phyloP scores from a whole-genome alignment of 192 early-diverging fungal species.

The Coemansia sp. region DNA sequence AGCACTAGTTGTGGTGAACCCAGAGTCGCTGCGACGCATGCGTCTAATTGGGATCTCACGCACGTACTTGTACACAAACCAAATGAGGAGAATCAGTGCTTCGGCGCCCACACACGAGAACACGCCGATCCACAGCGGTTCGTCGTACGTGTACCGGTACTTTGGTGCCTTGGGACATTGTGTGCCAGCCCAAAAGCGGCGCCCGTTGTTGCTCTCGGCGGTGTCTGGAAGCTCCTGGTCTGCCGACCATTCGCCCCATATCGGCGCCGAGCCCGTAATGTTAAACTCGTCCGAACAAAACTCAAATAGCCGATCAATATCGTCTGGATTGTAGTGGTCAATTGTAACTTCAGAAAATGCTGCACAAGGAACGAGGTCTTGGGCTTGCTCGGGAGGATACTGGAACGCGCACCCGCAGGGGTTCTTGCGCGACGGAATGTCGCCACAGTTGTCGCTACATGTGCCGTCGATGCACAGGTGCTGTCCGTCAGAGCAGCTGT shows the following conservation, averaged over 20 bases:
- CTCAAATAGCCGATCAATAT: constrained; percentile 20
- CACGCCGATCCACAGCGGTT: constrained; percentile 49
- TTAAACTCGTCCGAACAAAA: constrained; percentile 41
- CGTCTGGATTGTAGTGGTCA: constrained; percentile 33
- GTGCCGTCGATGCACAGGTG: constrained; percentile 55
- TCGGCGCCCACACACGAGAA: constrained; percentile 40
- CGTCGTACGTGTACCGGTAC: constrained; percentile 37
- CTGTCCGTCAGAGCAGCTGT: constrained; percentile 46
- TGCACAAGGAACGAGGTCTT: constrained; percentile 36
- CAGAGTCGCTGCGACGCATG: constrained; percentile 23
- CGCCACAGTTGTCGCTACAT: constrained; percentile 45
- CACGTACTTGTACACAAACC: constrained; percentile 49
- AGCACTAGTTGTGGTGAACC: constrained; percentile 21
- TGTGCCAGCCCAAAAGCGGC: constrained; percentile 48
- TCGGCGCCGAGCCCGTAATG: constrained; percentile 14
- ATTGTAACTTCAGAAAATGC: constrained; percentile 48
- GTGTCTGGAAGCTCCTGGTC: constrained; percentile 16
- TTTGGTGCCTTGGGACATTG: constrained; percentile 39
- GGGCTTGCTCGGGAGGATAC: constrained; percentile 22
- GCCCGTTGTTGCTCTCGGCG: constrained; percentile 1
- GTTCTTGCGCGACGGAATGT: constrained; percentile 37
- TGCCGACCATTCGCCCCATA: constrained; percentile 38
- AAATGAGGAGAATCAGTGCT: constrained; percentile 40
- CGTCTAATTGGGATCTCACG: constrained; percentile 20
- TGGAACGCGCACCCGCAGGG: constrained; percentile 49